Evolutionary conservation across 768 basidiomycete genomes (phyloP).

Genomic region (Russula brevipes): DNA sequence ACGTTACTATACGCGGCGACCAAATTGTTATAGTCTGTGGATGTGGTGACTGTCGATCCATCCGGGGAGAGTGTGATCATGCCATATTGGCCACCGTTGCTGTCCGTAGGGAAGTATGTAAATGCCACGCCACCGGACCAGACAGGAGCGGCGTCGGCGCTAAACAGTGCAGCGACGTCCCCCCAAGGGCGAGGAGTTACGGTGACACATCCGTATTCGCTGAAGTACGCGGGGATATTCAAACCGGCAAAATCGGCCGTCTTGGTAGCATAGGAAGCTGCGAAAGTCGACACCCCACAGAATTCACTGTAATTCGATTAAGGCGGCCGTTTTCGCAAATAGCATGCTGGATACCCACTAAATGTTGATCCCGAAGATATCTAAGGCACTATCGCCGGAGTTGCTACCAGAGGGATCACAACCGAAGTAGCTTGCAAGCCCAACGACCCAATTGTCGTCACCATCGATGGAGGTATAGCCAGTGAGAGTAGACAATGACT

Average conservation of each 20-base stretch:
- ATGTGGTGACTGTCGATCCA: constrained; percentile 58
- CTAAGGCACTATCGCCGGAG: constrained; percentile 60
- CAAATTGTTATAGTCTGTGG: constrained; percentile 64
- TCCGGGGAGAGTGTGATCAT: constrained; percentile 74
- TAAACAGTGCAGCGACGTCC: constrained; percentile 69
- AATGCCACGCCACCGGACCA: constrained; percentile 91
- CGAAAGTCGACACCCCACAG: constrained; percentile 67
- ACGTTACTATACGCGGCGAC: constrained; percentile 54
- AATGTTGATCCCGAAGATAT: constrained; percentile 83
- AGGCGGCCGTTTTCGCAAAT: background rate
- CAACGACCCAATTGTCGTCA: constrained; percentile 51
- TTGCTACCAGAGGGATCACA: constrained; percentile 58
- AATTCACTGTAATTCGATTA: constrained; percentile 51
- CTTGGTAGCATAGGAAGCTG: constrained; percentile 50
- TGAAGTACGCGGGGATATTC: constrained; percentile 84
- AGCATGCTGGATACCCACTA: constrained; percentile 49
- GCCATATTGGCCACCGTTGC: constrained; percentile 71
- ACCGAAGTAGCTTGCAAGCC: constrained; percentile 71
- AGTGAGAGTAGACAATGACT: constrained; percentile 62
- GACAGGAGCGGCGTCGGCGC: constrained; percentile 63
- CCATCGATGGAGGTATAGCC: constrained; percentile 88
- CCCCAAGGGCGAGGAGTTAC: constrained; percentile 67
- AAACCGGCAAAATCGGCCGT: constrained; percentile 54
- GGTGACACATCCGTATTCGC: constrained; percentile 77
- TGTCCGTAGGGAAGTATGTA: constrained; percentile 82